Conservation (phyloP, 805 yeast species). For the Cyberlindnera nakhonratchasimensis region DNA sequence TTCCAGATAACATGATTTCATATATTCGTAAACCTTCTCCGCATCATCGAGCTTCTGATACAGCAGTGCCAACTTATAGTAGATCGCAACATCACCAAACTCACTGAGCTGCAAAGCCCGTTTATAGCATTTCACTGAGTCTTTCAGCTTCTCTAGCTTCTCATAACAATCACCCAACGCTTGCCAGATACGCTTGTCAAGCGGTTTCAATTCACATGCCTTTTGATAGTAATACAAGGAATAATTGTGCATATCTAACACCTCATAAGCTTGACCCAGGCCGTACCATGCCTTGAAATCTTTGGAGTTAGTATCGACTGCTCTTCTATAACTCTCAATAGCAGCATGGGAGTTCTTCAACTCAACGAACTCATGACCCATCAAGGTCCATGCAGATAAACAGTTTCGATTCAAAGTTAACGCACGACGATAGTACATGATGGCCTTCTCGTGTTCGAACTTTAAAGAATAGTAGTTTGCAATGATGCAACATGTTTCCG, state of each 20-base stretch:
- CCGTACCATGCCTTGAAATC: slow-evolving; percentile 99
- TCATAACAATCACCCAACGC: slow-evolving; percentile 90
- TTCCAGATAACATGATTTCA: slow-evolving; percentile 53
- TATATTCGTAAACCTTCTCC: slow-evolving; percentile 22
- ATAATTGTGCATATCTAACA: slow-evolving; percentile 89
- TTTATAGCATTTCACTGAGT: slow-evolving; percentile 77
- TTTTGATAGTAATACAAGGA: slow-evolving; percentile 89
- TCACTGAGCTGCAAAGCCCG: slow-evolving; percentile 65
- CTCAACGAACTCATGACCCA: slow-evolving; percentile 99
- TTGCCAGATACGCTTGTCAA: slow-evolving; percentile 94
- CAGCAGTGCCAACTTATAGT: slow-evolving; percentile 66
- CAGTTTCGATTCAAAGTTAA: slow-evolving; percentile 75
- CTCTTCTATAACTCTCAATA: slow-evolving; percentile 89
- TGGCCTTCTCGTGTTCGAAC: slow-evolving; percentile 93
- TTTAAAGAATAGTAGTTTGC: slow-evolving; percentile 92
- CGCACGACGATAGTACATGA: slow-evolving; percentile 89
- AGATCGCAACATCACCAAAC: slow-evolving; percentile 50
- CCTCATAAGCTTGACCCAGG: slow-evolving; percentile 96
- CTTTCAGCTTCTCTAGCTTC: slow-evolving; percentile 63
- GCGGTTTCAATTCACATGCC: slow-evolving; percentile 83
- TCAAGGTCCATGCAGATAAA: slow-evolving; percentile 91
- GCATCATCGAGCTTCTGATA: slow-evolving; percentile 54
- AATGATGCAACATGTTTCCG: slow-evolving; percentile 91
- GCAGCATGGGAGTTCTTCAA: slow-evolving; percentile 96
- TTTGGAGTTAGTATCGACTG: slow-evolving; percentile 82